Percentiles rank a stretch among this genome's conserved stretches.
Conservation (phyloP, 2,329 filamentous ascomycete genomes). For the Hypoxylon sp. region DNA sequence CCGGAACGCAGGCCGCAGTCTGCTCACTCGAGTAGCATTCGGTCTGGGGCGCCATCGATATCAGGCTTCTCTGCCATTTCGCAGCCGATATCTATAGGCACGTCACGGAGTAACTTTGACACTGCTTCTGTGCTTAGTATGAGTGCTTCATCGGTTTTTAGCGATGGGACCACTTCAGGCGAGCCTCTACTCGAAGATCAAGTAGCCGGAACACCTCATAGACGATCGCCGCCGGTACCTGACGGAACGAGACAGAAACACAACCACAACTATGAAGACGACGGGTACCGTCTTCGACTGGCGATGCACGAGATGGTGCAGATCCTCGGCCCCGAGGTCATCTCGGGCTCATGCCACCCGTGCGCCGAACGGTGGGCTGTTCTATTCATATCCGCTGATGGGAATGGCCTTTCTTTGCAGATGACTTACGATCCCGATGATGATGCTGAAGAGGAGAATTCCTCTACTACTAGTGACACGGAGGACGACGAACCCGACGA, state of each 20-base stretch:
- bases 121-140: slow-evolving; percentile 78
- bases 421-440: slow-evolving; percentile 80
- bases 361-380: slow-evolving; percentile 87
- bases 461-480: slow-evolving; percentile 70
- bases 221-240: slow-evolving; percentile 66
- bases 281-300: slow-evolving; percentile 73
- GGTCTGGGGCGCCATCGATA: slow-evolving; percentile 75
- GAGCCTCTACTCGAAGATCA: slow-evolving; percentile 72
- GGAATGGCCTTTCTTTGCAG: slow-evolving; percentile 74
- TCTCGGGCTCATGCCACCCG: slow-evolving; percentile 78
- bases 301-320: slow-evolving; percentile 79
- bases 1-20: slow-evolving; percentile 78
- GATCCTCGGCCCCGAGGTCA: slow-evolving; percentile 71
- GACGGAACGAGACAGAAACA: slow-evolving; percentile 60
- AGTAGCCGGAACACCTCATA: slow-evolving; percentile 61
- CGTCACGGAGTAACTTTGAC: slow-evolving; percentile 69
- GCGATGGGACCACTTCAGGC: slow-evolving; percentile 74
- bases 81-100: slow-evolving; percentile 74
- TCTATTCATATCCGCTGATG: slow-evolving; percentile 80
- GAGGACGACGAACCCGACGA: slow-evolving; percentile 73
- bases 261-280: slow-evolving; percentile 69
- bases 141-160: slow-evolving; percentile 78
- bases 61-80: slow-evolving; percentile 77
- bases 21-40: slow-evolving; percentile 70
- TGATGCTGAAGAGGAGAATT: slow-evolving; percentile 72